phyloP scores from a whole-genome alignment of 345 rosid species.

The Gossypium bickii region DNA sequence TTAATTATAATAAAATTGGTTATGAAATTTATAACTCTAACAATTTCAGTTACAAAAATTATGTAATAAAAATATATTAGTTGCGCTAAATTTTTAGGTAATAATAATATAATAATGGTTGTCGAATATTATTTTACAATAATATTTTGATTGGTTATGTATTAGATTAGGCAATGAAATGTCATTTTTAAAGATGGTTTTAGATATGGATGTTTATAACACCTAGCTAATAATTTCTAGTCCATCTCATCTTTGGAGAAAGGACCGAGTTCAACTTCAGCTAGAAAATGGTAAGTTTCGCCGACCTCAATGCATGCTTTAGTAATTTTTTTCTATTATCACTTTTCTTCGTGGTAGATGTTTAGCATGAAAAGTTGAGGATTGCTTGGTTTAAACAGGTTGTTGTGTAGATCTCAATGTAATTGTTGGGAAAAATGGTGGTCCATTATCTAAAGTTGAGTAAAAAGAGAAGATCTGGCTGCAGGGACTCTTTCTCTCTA shows the following conservation, averaged over 20 bases:
- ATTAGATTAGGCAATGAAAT: no score
- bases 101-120: no score
- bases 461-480: background rate
- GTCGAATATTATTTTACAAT: no score
- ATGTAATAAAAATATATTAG: no score
- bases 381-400: background rate
- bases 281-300: slow-evolving; percentile 63
- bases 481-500: no score
- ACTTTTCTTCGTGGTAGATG: background rate
- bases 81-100: no score
- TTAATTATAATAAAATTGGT: no score
- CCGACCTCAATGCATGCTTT: background rate
- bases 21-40: no score
- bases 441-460: background rate
- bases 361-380: background rate
- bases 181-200: no score
- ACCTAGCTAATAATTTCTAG: background rate
- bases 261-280: slow-evolving; percentile 60
- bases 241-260: slow-evolving; percentile 27
- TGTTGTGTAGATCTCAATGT: background rate
- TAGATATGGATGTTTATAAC: background rate
- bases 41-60: no score
- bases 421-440: background rate
- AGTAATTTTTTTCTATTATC: background rate
- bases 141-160: no score